Base-by-base conservation (phyloP, 208 protist species). In the Lotmaria passim region DNA sequence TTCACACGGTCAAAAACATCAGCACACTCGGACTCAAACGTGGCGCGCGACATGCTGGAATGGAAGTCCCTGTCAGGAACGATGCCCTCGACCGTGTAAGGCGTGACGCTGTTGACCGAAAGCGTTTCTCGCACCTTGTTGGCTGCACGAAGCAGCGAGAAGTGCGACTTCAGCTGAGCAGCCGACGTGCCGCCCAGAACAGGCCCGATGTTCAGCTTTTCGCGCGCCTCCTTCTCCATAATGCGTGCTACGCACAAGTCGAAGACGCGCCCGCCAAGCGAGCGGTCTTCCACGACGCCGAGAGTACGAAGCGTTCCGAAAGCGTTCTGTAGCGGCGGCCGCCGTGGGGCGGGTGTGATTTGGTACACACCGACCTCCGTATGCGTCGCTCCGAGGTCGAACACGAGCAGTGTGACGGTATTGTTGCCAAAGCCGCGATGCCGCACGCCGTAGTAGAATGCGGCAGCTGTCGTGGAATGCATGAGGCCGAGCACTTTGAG, bases 11-110 rank as follows among this genome's bases (percentile, higher is more conserved):
- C 63, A 58, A 98, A 91, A 17, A 98, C 60, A 38, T 79, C 17
- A n/a, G 48, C 69, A 63, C 93, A 98, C 28, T 89, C 80, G 26
- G 83, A 65, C 67, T 98, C 94, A 46, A 98, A 97, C 53, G 93
- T 72, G 57, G 73, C 80, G 43, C 91, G 80, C 6, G 86, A 83
- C 55, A 98, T 75, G 14, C 58, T 70, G 7, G 83, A 91, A 41
- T 75, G 66, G 69, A 96, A 97, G 60, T 97, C 94, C 15, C 73
- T 67, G 50, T 95, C 93, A 7, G 79, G 86, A 28, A 84, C 68
- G 26, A 98, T 90, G 52, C 91, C 89, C 67, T 98, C 95, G 58
- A 98, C 88, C 6, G 88, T 90, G 63, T 93, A 91, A 39, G 85
- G 84, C 7, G 93, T 91, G 28, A 91, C 72, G 28, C 70, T 90